phyloP scores from a whole-genome alignment of 2,329 filamentous ascomycete genomes.

The Phaeosphaeriaceae sp. region DNA sequence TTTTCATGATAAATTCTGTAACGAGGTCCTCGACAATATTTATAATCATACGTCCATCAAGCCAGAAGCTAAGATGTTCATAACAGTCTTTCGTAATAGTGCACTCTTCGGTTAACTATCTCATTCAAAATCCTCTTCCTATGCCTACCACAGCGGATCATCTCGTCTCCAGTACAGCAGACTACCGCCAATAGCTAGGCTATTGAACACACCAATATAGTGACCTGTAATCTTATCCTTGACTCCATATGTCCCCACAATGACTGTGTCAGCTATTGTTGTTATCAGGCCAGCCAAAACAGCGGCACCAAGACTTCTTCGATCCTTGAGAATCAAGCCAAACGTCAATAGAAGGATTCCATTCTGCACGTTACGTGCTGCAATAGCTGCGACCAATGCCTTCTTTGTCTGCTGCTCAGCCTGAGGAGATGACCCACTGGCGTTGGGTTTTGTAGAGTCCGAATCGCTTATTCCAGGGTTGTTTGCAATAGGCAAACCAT shows the following conservation, averaged over 20 bases:
- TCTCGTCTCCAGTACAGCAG: constrained; percentile 30
- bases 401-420: constrained; percentile 26
- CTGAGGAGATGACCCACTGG: constrained; percentile 1
- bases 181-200: constrained; percentile 28
- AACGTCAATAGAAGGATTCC: constrained; percentile 26
- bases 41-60: too few relatives aligned
- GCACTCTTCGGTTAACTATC: too few relatives aligned
- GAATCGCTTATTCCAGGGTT: neutral
- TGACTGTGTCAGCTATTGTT: constrained; percentile 29
- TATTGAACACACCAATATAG: constrained; percentile 32
- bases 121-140: too few relatives aligned
- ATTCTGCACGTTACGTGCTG: constrained; percentile 32
- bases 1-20: too few relatives aligned
- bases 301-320: constrained; percentile 28
- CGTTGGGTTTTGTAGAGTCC: constrained; percentile 1
- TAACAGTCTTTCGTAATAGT: too few relatives aligned
- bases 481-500: constrained; percentile 2
- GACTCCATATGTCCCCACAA: constrained; percentile 27
- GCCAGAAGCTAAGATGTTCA: too few relatives aligned
- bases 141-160: constrained; percentile 22
- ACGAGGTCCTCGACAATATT: too few relatives aligned
- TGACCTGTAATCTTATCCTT: constrained; percentile 29
- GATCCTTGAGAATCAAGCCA: constrained; percentile 26
- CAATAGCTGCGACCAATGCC: constrained; percentile 30
- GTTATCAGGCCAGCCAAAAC: constrained; percentile 28